Base-by-base conservation (phyloP, 2,329 filamentous ascomycete genomes). In the Xylariaceae sp. region DNA sequence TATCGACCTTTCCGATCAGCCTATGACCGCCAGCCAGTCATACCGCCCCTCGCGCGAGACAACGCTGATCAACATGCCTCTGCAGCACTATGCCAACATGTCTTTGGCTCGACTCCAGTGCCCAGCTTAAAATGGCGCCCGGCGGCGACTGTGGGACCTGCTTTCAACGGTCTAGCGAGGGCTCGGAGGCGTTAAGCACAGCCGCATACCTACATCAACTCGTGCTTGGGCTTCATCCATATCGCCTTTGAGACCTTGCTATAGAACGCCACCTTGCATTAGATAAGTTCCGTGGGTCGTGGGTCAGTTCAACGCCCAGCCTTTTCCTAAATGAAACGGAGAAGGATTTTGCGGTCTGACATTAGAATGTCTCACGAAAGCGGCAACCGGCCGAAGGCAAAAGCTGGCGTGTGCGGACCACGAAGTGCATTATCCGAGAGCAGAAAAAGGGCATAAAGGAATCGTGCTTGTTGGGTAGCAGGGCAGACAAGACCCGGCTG, bases 61-160 rank as follows among this genome's bases (percentile, higher is more conserved):
- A n/a, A n/a, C n/a, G 34, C 49, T 56, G 52, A 51, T 26, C 10
- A 36, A 42, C 10, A 41, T 30, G 16, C 32, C 42, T 34, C 3
- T 34, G 61, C 43, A 68, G 66, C 77, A 83, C 68, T 68, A 76
- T 41, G 70, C 78, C 65, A 80, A n/a, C 70, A 84, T 84, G 80
- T n/a, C 75, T 81, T 53, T 84, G 81, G 81, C 75, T 84, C 60
- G 81, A 84, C 73, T 63, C 61, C 56, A 77, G 73, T 61, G 84
- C 72, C 65, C 66, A 26, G 58, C 61, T 29, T 63, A 66, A 57
- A 65, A 66, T 61, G 53, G 58, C 43, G 56, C 54, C 26, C 53
- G 56, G 1, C 74, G 69, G 70, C 47, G 69, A 69, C 48, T 74
- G 78, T 60, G 78, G 78, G 45, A 67, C 69, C 21, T 81, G 79